Percentiles rank a stretch among this genome's conserved stretches.
Evolutionary conservation across 495 filamentous ascomycete species (phyloP).

Genomic region (Lindgomyces ingoldianus): DNA sequence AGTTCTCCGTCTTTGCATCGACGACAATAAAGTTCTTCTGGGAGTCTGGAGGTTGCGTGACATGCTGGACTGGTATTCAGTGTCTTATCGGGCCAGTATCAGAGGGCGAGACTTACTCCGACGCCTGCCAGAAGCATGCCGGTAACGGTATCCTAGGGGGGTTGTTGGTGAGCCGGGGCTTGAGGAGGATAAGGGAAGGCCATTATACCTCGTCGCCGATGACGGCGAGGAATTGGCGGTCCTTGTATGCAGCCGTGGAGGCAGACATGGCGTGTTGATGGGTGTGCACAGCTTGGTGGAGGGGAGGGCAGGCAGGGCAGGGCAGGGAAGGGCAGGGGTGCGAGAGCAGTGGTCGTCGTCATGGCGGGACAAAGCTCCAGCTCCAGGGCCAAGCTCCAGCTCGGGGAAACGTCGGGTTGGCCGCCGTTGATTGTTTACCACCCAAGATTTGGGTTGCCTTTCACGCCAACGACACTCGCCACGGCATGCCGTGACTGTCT

Average conservation of each 20-base stretch:
- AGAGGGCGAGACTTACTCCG: conserved; percentile 64
- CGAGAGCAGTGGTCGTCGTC: conserved; percentile 5
- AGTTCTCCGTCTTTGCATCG: conserved; percentile 83
- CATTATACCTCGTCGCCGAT: conserved; percentile 87
- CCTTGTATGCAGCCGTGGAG: conserved; percentile 67
- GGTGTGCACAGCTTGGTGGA: neutral
- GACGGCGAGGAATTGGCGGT: conserved; percentile 93
- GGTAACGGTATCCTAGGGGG: conserved; percentile 79
- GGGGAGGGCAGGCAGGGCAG: neutral
- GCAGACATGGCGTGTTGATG: conserved; percentile 42
- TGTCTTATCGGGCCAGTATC: neutral
- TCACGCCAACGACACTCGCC: too few species aligned
- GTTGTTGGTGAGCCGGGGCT: neutral
- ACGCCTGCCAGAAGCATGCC: conserved; percentile 92
- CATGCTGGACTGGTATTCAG: conserved; percentile 60
- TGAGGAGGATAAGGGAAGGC: too few species aligned
- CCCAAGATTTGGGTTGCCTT: too few species aligned
- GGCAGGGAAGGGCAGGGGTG: neutral
- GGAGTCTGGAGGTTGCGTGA: conserved; percentile 75
- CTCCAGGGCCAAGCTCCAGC: conserved; percentile 11
- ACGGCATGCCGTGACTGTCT: conserved; percentile 21
- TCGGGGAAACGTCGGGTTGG: conserved; percentile 8
- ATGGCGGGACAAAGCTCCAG: conserved; percentile 16
- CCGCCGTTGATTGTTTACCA: conserved; percentile 16
- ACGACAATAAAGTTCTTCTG: conserved; percentile 98